Evolutionary conservation across 768 basidiomycete genomes (phyloP), one percentile per base, ranked within the genome.

Genomic region (Lactarius deliciosus): DNA sequence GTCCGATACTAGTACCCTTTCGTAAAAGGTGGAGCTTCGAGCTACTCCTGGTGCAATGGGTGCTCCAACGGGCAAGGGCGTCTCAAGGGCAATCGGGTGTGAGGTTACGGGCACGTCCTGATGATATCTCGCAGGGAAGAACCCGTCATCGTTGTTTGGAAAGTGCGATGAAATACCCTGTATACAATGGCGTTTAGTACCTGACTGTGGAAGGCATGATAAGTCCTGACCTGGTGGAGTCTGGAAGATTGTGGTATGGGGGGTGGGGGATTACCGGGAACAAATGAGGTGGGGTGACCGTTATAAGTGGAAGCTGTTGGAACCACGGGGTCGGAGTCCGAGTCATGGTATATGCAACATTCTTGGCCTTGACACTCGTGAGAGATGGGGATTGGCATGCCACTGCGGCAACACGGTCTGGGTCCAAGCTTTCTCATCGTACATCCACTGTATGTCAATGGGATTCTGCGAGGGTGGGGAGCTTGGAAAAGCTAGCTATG

Each of bases 231-330:
- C 45, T 47, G 8, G 1, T n/a, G 20, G 20, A 47, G 20, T 10
- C 2, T 4, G 10, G 45, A 47, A n/a, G 45, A 11, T 11, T n/a
- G 45, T 47, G 7, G n/a, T 47, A 1, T 3, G n/a, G 45, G n/a
- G n/a, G 11, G 45, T 10, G 45, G n/a, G n/a, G 4, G 45, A n/a
- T 9, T n/a, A 47, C 10, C 10, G 45, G 5, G 45, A n/a, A 10
- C 8, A 0, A n/a, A 3, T 10, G n/a, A n/a, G 20, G n/a, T n/a
- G n/a, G n/a, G 45, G n/a, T 10, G 5, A n/a, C n/a, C 3, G 4
- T 47, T 47, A 20, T 47, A 47, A 47, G 45, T 10, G 20, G 8
- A 4, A 4, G n/a, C 9, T 0, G n/a, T n/a, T 10, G 45, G 45
- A 47, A n/a, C n/a, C 10, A 3, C 10, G 45, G 45, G 45, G 9